Evolutionary conservation across 2,329 filamentous ascomycete genomes (phyloP).

Genomic region (Phyllosticta citribraziliensis): DNA sequence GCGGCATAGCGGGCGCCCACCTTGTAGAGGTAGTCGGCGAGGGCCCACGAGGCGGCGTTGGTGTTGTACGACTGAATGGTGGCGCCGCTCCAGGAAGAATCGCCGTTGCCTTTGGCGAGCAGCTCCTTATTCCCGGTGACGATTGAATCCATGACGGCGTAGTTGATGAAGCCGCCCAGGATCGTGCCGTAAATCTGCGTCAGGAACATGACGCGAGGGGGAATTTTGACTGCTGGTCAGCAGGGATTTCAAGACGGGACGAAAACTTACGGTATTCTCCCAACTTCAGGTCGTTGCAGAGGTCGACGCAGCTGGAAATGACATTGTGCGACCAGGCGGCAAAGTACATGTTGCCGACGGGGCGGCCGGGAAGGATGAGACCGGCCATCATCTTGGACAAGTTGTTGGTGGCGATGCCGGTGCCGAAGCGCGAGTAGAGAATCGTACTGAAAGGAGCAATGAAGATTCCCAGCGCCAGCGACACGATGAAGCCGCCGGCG

Average conservation of each 20-base stretch:
- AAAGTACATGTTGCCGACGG: slow-evolving; percentile 50
- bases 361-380: slow-evolving; percentile 40
- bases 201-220: slow-evolving; percentile 45
- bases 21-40: slow-evolving; percentile 46
- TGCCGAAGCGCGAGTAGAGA: slow-evolving; percentile 44
- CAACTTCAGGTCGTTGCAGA: slow-evolving; percentile 48
- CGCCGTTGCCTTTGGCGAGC: slow-evolving; percentile 37
- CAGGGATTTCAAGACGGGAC: too few relatives aligned
- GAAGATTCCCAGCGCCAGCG: not conserved
- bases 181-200: slow-evolving; percentile 48
- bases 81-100: slow-evolving; percentile 44
- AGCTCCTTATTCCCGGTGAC: slow-evolving; percentile 40
- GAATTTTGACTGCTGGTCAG: slow-evolving; percentile 37
- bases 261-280: slow-evolving; percentile 49
- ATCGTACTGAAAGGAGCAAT: slow-evolving; percentile 46
- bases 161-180: slow-evolving; percentile 45
- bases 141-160: slow-evolving; percentile 47
- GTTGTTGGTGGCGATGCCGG: slow-evolving; percentile 50
- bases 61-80: slow-evolving; percentile 36
- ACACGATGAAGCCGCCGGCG: not conserved
- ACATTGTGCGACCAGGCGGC: slow-evolving; percentile 50
- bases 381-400: slow-evolving; percentile 49
- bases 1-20: not conserved
- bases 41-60: slow-evolving; percentile 32
- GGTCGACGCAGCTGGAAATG: slow-evolving; percentile 40